Percentiles rank a stretch among this genome's conserved stretches.
phyloP scores from a whole-genome alignment of 78 protist genomes.

The Dictyostelium purpureum region DNA sequence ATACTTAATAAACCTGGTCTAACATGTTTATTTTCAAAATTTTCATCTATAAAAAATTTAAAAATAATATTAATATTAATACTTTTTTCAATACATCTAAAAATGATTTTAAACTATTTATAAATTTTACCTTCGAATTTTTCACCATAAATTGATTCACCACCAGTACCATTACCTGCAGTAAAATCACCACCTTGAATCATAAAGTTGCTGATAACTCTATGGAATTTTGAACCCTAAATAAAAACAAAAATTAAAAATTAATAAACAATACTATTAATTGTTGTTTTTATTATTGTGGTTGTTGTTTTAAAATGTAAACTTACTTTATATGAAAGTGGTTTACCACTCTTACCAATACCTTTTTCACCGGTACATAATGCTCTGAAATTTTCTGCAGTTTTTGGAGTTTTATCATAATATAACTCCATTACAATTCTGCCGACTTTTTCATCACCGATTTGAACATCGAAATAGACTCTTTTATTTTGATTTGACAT shows the following conservation, averaged over 20 bases:
- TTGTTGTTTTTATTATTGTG: no score
- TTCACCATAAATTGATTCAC: slow-evolving; percentile 97
- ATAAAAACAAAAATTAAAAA: no score
- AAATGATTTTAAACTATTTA: slow-evolving; percentile 21
- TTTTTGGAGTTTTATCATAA: slow-evolving; percentile 88
- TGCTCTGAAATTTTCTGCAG: slow-evolving; percentile 94
- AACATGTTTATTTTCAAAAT: slow-evolving; percentile 90
- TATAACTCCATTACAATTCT: slow-evolving; percentile 80
- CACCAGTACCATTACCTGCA: slow-evolving; percentile 97
- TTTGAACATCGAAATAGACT: slow-evolving; percentile 80
- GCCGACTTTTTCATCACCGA: slow-evolving; percentile 79
- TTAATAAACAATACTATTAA: no score
- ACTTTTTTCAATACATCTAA: not conserved
- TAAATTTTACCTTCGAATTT: slow-evolving; percentile 89
- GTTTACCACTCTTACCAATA: slow-evolving; percentile 76
- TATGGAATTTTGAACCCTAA: slow-evolving; percentile 91
- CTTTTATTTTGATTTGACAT: slow-evolving; percentile 16
- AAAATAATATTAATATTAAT: not conserved
- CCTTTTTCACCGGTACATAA: slow-evolving; percentile 90
- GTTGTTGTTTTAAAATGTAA: no score
- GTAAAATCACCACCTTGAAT: slow-evolving; percentile 95
- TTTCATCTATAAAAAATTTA: slow-evolving; percentile 76
- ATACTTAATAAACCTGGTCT: slow-evolving; percentile 90
- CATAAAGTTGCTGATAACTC: slow-evolving; percentile 95
- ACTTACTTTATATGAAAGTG: slow-evolving; percentile 89